Percentiles rank a stretch among this genome's conserved stretches.
Evolutionary conservation across 2,329 filamentous ascomycete genomes (phyloP).

Genomic region (Epichloe bromicola): DNA sequence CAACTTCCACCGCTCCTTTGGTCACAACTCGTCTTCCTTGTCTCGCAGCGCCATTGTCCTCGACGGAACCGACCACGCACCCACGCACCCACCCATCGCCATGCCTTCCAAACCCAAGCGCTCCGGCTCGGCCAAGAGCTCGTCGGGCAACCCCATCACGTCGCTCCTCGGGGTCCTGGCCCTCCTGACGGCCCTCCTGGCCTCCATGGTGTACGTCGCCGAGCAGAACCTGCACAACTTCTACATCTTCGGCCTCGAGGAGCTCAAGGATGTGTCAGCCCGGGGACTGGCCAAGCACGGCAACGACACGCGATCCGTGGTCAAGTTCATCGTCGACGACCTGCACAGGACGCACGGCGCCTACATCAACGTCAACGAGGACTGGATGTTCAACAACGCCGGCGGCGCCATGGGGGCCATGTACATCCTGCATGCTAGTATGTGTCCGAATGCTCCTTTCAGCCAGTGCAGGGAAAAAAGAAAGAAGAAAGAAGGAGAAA

Average conservation of each 20-base stretch:
- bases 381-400: conserved; percentile 89
- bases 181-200: conserved; percentile 40
- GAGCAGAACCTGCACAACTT: conserved; percentile 49
- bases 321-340: conserved; percentile 56
- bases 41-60: not conserved
- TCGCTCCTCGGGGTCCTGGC: conserved; percentile 36
- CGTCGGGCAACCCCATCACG: conserved; percentile 8
- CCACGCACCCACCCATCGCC: not conserved
- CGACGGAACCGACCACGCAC: not conserved
- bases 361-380: conserved; percentile 57
- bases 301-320: conserved; percentile 59
- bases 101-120: conserved; percentile 8
- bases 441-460: conserved; percentile 14
- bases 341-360: conserved; percentile 37
- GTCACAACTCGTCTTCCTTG: not conserved
- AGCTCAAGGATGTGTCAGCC: conserved; percentile 56
- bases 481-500: too few species aligned
- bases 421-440: conserved; percentile 80
- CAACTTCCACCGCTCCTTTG: too few species aligned
- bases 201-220: conserved; percentile 39
- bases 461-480: too few species aligned
- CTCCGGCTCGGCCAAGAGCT: conserved; percentile 4
- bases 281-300: conserved; percentile 55
- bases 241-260: conserved; percentile 61
- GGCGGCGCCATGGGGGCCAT: conserved; percentile 86